Conservation (phyloP, 2,329 filamentous ascomycete genomes). For the Ceratocystis cubensis region DNA sequence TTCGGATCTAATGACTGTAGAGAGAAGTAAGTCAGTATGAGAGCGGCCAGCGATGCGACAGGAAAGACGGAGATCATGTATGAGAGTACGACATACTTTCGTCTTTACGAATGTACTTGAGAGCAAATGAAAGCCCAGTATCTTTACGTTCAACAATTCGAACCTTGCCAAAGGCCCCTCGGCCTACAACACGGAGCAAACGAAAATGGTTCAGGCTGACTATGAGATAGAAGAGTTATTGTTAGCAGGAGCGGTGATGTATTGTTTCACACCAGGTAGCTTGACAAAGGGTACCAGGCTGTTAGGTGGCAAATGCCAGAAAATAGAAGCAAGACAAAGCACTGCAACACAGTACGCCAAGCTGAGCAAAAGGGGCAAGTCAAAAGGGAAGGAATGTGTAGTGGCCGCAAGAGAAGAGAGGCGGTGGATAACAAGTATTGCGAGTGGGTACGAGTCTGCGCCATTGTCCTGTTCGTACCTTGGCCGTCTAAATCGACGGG, state of each 20-base stretch:
- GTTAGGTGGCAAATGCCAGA: neutral
- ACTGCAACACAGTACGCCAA: neutral
- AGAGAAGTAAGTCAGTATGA: neutral
- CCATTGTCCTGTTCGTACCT: conserved; percentile 41
- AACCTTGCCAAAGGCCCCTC: conserved; percentile 96
- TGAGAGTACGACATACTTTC: conserved; percentile 48
- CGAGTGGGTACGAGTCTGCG: neutral
- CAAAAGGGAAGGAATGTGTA: neutral
- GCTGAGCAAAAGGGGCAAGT: neutral
- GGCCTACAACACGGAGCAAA: conserved; percentile 85
- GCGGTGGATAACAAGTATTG: neutral
- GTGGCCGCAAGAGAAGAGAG: neutral
- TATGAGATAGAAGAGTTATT: conserved; percentile 29
- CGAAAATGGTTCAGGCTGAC: conserved; percentile 97
- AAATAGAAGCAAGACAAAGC: neutral
- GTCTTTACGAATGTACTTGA: conserved; percentile 98
- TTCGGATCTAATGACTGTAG: conserved; percentile 81
- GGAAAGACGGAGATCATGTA: neutral
- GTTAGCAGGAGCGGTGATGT: neutral
- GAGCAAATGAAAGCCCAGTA: conserved; percentile 79
- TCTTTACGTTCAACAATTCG: conserved; percentile 97
- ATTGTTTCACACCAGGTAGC: too few relatives aligned
- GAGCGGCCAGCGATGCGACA: neutral
- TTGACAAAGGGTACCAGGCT: too few relatives aligned
- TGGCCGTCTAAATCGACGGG: conserved; percentile 85